phyloP scores from a whole-genome alignment of 2,329 filamentous ascomycete species.

The Biscogniauxia marginata region DNA sequence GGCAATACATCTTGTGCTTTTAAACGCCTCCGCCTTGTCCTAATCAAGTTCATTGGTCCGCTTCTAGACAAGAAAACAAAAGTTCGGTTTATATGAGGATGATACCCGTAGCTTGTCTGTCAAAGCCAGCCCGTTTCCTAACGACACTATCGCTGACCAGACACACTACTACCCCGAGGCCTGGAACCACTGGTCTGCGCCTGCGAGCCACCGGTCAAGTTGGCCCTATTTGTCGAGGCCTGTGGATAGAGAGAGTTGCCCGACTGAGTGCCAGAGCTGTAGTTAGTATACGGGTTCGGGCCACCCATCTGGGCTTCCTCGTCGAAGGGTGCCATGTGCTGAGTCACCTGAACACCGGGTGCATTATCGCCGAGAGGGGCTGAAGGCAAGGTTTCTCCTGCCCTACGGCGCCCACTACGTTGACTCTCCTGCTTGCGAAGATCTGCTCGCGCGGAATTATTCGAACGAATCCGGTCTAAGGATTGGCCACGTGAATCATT shows the following conservation, averaged over 20 bases:
- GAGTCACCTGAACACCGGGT: slow-evolving; percentile 29
- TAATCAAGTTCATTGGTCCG: background rate
- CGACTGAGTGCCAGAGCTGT: slow-evolving; percentile 4
- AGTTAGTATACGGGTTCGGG: slow-evolving; percentile 19
- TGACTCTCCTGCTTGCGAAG: slow-evolving; percentile 29
- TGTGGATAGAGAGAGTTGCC: slow-evolving; percentile 17
- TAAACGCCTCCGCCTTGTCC: background rate
- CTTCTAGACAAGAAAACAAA: background rate
- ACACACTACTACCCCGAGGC: slow-evolving; percentile 6
- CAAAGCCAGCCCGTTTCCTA: background rate
- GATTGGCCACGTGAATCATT: slow-evolving; percentile 29
- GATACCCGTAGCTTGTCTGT: slow-evolving; percentile 9
- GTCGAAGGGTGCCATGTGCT: slow-evolving; percentile 29
- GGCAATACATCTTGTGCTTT: background rate
- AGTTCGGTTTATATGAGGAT: slow-evolving; percentile 9
- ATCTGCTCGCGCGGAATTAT: slow-evolving; percentile 34
- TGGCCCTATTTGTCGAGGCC: slow-evolving; percentile 9
- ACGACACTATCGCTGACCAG: slow-evolving; percentile 21
- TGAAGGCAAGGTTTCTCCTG: slow-evolving; percentile 29
- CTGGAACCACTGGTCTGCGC: background rate
- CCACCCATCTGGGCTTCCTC: slow-evolving; percentile 34
- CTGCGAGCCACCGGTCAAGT: slow-evolving; percentile 1
- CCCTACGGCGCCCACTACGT: slow-evolving; percentile 30
- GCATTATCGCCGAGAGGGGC: slow-evolving; percentile 15
- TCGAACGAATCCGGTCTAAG: slow-evolving; percentile 36